Base-by-base conservation (phyloP, 495 filamentous ascomycete species). In the Hypoxylon cercidicola region DNA sequence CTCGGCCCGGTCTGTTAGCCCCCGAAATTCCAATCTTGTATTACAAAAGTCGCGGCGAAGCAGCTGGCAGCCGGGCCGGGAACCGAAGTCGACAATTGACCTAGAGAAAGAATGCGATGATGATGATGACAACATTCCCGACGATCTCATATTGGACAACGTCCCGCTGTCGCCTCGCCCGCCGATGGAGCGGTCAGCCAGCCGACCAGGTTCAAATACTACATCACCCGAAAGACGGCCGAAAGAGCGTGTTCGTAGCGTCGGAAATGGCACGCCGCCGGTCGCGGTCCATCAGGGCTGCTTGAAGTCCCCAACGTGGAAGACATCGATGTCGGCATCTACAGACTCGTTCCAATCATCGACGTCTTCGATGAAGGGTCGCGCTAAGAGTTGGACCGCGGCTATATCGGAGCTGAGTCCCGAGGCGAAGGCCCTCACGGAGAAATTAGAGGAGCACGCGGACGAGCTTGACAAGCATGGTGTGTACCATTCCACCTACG, bases 161-260 rank as follows among this genome's bases (percentile, higher is more conserved):
- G 91, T 99, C 7, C 95, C 95, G 0, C 86, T 99, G n/a, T 97
- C 93, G 8, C 95, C 95, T 9, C 85, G 93, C 15, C 92, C 91
- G 3, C 80, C 83, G 0, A 79, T 81, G 45, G 89, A 92, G 64
- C 84, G 91, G 44, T 77, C 82, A 4, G 71, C 75, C 34, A 84
- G 84, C 74, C 81, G 74, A 20, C 78, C 79, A 0, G 59, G 65
- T 0, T 87, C 86, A 18, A 78, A 81, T 30, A 78, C 79, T 4
- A 67, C 82, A 3, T 86, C 85, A 0, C 90, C 90, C 0, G 89
- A 89, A 65, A 78, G 84, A 20, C 69, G 63, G 3, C 73, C 77
- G 2, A 84, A 82, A 55, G 81, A 81, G 18, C 78, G 77, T 48
- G 62, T 81, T 13, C 80, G 78, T n/a, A 81, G 76, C 49, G 72